Base-by-base conservation (phyloP, 2,329 filamentous ascomycete species). In the Didymella glomerata region DNA sequence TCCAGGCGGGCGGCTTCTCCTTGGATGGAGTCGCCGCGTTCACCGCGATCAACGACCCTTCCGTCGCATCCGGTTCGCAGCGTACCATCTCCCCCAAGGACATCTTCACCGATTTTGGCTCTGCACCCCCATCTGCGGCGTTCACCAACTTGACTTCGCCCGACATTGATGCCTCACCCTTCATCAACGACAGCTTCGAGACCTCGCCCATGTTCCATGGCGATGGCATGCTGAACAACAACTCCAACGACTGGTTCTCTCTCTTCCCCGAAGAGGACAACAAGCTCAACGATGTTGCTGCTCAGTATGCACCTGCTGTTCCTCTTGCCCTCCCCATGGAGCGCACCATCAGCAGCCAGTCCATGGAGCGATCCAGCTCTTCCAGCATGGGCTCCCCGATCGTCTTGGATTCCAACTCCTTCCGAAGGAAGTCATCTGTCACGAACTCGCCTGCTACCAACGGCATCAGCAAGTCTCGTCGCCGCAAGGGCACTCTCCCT, bases 121-220 rank as follows among this genome's bases (percentile, higher is more conserved):
- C 92, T 62, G 87, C 92, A 36, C 93, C 93, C 28, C 91, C 91
- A 72, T 96, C 93, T 2, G 85, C 89, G 46, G 88, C 91, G 32
- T 87, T 95, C 73, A 96, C 93, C 34, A 88, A 92, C 64, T 74
- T 97, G 77, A 96, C 92, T 57, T 95, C 93, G 60, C 93, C 93
- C 44, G 80, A 80, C 65, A 91, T 90, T n/a, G 83, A 90, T 73
- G 90, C 89, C 69, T 96, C 92, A 51, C 92, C 92, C 11, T 89
- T 87, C 58, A 88, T 89, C 71, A 77, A 77, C 62, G 88, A 91
- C 68, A 85, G 84, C 74, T 92, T 88, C 70, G 88, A 95, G 71
- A 88, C 90, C 18, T 96, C 92, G 49, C 93, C 93, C 46, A 86
- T 90, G 76, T 91, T 93, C 77, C 84, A 83, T 60, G 82, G 75